Percentiles rank a stretch among this genome's conserved stretches.
Conservation (phyloP, 768 basidiomycete genomes). For the Termitomyces sp. region DNA sequence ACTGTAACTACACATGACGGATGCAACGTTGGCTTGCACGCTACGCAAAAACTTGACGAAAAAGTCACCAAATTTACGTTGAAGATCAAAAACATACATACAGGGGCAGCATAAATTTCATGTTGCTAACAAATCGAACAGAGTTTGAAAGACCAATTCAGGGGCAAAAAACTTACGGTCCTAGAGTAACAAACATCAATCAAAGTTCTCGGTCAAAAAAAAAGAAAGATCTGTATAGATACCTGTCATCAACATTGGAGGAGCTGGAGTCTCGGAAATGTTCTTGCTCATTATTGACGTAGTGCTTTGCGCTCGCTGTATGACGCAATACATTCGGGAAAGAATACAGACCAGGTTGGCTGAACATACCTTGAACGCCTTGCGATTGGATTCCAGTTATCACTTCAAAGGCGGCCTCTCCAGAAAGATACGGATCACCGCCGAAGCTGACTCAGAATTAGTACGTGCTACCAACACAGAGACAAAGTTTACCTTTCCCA, state of each 20-base stretch:
- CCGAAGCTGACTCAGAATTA: slow-evolving; percentile 33
- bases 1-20: slow-evolving; percentile 69
- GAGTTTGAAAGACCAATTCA: background rate
- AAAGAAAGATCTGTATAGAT: slow-evolving; percentile 1
- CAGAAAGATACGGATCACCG: slow-evolving; percentile 51
- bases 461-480: background rate
- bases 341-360: background rate
- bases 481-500: slow-evolving; percentile 44
- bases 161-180: slow-evolving; percentile 25
- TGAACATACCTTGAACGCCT: slow-evolving; percentile 42
- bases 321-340: background rate
- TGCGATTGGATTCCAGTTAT: slow-evolving; percentile 48
- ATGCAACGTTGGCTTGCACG: slow-evolving; percentile 61
- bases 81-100: slow-evolving; percentile 18
- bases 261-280: slow-evolving; percentile 40
- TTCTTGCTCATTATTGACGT: slow-evolving; percentile 48
- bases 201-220: background rate
- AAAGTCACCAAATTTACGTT: background rate
- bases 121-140: slow-evolving; percentile 34
- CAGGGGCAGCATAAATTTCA: slow-evolving; percentile 55
- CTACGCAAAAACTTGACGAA: slow-evolving; percentile 44
- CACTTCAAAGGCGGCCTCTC: slow-evolving; percentile 53
- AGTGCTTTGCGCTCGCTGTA: slow-evolving; percentile 40
- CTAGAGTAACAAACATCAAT: slow-evolving; percentile 16
- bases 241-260: slow-evolving; percentile 44